These are phyloP conservation scores for Trichoderma sp. DNA, from an alignment of 2,329 filamentous ascomycete genomes.

Conservation along the genomic window DNA sequence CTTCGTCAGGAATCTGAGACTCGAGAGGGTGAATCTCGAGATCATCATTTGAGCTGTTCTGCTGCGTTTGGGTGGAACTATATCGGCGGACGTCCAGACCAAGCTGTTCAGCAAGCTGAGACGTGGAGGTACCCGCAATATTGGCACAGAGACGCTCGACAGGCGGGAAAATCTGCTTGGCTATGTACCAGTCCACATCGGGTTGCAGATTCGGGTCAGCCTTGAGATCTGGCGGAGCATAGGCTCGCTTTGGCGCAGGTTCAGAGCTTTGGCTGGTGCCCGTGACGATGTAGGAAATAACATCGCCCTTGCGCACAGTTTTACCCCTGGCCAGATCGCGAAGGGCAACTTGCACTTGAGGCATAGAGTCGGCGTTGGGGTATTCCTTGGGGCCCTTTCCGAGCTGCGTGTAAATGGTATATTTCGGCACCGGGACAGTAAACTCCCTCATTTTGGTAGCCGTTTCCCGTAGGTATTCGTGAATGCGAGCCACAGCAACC, in stretches of 20 bases:
- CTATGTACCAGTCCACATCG: conserved; percentile 96
- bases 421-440: conserved; percentile 76
- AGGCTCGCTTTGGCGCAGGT: conserved; percentile 83
- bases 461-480: conserved; percentile 89
- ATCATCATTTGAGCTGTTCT: conserved; percentile 59
- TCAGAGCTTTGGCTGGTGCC: conserved; percentile 69
- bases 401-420: conserved; percentile 97
- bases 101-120: conserved; percentile 87
- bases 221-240: conserved; percentile 82
- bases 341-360: conserved; percentile 92
- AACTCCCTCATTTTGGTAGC: conserved; percentile 83
- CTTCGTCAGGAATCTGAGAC: conserved; percentile 87
- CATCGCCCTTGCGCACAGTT: conserved; percentile 87
- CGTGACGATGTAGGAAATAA: conserved; percentile 95
- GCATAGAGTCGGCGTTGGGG: conserved; percentile 92
- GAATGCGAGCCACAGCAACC: conserved; percentile 82
- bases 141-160: conserved; percentile 97
- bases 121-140: conserved; percentile 88
- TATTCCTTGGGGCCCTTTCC: conserved; percentile 94
- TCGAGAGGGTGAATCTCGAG: conserved; percentile 87
- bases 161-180: conserved; percentile 97
- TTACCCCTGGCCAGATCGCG: conserved; percentile 87
- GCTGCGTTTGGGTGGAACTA: conserved; percentile 50
- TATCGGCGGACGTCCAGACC: conserved; percentile 91
- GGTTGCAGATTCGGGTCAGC: conserved; percentile 74